Base-by-base conservation (phyloP, 306 rosid genomes). In the Luffa aegyptiaca region DNA sequence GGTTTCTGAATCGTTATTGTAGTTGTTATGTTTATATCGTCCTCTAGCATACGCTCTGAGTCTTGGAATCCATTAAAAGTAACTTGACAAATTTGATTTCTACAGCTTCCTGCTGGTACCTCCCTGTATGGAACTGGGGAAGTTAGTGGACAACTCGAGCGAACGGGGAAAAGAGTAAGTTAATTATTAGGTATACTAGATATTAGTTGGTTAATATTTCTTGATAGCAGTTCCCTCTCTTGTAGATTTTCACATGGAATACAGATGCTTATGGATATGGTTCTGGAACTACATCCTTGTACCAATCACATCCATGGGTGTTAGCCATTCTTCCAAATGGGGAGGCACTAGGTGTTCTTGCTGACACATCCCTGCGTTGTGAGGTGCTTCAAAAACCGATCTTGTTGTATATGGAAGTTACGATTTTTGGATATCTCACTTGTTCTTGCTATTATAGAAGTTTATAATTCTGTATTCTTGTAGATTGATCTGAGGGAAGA, bases 231-330 rank as follows among this genome's bases (percentile, higher is more conserved):
- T 41, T 75, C 81, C 36, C 74, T 82, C 77, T 71, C 81, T 53
- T 87, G 68, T 68, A 83, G 98, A 80, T 94, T 80, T 89, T 92
- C 81, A 83, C 98, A 10, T 94, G 98, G 98, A 94, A 94, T 76
- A 88, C 96, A 0, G 91, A 87, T 87, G 92, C 98, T 55, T 92
- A 85, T 86, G 98, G 97, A 16, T 94, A 83, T 88, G 96, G 98
- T 84, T 41, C 96, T 78, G 96, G 76, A 87, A 90, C 97, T 51
- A 87, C 96, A 31, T 89, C 97, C 39, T 86, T 94, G 88, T 94
- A 94, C 81, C 98, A 94, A 83, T 89, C 98, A 45, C 98, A 94
- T 86, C 98, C 98, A n/a, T 94, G 98, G 97, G 93, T 94, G 74
- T 85, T 94, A 35, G 96, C 97, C 79, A 87, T 92, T 82, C 94